phyloP scores from a whole-genome alignment of 2,329 filamentous ascomycete genomes.

The Xylaria digitata region DNA sequence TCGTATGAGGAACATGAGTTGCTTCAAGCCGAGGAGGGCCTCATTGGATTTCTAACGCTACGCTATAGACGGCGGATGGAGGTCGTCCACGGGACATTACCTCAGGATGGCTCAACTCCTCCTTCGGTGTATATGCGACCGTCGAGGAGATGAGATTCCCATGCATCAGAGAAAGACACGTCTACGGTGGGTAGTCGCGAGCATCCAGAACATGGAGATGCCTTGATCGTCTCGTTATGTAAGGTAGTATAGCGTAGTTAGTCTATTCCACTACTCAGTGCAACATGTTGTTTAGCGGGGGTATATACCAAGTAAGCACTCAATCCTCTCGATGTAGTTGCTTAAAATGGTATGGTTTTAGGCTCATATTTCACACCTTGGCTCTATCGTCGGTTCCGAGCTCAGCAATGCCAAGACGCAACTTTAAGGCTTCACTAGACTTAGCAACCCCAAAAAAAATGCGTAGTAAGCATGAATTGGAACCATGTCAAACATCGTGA shows the following conservation, averaged over 20 bases:
- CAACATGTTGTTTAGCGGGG: slow-evolving; percentile 11
- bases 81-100: slow-evolving; percentile 9
- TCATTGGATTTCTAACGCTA: slow-evolving; percentile 13
- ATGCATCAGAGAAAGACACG: not conserved
- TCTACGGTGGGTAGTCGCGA: not conserved
- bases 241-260: not conserved
- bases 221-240: too few species aligned
- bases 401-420: too few species aligned
- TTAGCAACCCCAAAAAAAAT: not conserved
- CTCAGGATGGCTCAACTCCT: slow-evolving; percentile 6
- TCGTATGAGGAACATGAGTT: slow-evolving; percentile 8
- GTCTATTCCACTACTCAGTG: slow-evolving; percentile 1
- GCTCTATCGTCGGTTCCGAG: slow-evolving; percentile 4
- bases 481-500: not conserved
- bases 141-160: not conserved
- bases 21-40: too few species aligned
- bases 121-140: not conserved
- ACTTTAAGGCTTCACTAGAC: too few species aligned
- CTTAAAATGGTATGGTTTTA: not conserved
- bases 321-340: not conserved
- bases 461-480: not conserved
- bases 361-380: not conserved
- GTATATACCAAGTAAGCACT: not conserved
- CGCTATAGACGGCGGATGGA: slow-evolving; percentile 13
- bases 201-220: not conserved